Base-by-base conservation (phyloP, 2,329 filamentous ascomycete species). In the Epichloe baconii region DNA sequence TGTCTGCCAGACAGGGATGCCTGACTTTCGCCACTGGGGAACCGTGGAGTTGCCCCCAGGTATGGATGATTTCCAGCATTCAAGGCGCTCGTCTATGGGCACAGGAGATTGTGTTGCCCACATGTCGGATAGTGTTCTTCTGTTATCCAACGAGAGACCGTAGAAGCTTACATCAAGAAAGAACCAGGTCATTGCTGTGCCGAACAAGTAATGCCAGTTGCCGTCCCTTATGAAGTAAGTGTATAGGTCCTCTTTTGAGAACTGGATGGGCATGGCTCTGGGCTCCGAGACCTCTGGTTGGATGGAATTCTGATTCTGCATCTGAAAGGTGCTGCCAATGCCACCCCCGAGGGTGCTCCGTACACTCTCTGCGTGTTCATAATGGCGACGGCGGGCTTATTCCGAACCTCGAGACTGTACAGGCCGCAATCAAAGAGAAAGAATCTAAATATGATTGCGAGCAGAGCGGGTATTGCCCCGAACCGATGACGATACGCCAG, bases 401-500 rank as follows among this genome's bases (percentile, higher is more conserved):
- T 75, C 55, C 79, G 79, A 55, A 85, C 79, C 57, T 85, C 81
- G 31, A 83, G 73, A 10, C 78, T 76, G 63, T 82, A 85, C 35
- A 83, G 70, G 4, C 80, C 80, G 51, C 77, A 81, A 61, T 85
- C 82, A 38, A 80, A 82, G 42, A 85, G 75, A 55, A 80, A 79
- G 61, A 85, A 80, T 17, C 82, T 78, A 58, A 84, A 84, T 40
- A 82, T 70, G 53, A 83, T 79, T 56, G 82, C 81, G 8, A 85
- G 67, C 12, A 80, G 66, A 4, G 80, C 81, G 0, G 82, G 82
- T 0, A 83, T 70, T 8, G 80, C 80, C 6, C 82, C 0, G 81
- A 77, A 2, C 80, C 82, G 55, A 84, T 77, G 34, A 85, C 78
- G 59, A 82, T 82, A 46, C 82, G 73, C 81, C 82, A 85, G 55